A percentile compares a stretch with the other conserved stretches of the same genome.
phyloP scores from a whole-genome alignment of 495 filamentous ascomycete species.

The Trichoderma virens region DNA sequence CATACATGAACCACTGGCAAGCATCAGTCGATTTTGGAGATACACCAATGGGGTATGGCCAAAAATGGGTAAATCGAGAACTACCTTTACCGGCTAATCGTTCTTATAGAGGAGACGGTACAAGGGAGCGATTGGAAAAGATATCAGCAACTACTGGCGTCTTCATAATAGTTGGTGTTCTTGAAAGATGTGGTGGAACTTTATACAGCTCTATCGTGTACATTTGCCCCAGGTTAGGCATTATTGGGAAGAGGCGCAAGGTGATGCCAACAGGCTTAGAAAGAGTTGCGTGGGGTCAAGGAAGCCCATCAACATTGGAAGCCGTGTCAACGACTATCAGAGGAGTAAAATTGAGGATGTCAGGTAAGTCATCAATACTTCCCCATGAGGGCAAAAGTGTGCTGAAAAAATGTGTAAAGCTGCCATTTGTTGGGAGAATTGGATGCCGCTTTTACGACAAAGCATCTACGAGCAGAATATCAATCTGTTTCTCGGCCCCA shows the following conservation, averaged over 20 bases:
- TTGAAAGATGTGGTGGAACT: not conserved
- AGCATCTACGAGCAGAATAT: slow-evolving; percentile 67
- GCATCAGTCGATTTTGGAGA: slow-evolving; percentile 66
- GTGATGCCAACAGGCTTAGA: slow-evolving; percentile 35
- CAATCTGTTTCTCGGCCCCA: slow-evolving; percentile 70
- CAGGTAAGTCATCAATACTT: not conserved
- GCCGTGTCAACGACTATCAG: slow-evolving; percentile 58
- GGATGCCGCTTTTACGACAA: slow-evolving; percentile 59
- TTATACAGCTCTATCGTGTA: not conserved
- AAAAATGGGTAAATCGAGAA: slow-evolving; percentile 53
- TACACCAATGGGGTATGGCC: slow-evolving; percentile 55
- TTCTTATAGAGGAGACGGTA: not conserved
- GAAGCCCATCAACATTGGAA: slow-evolving; percentile 55
- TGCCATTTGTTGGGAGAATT: slow-evolving; percentile 82
- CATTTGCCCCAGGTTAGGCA: not conserved
- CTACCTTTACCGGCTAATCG: slow-evolving; percentile 37
- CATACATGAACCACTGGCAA: slow-evolving; percentile 54
- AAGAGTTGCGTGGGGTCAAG: slow-evolving; percentile 68
- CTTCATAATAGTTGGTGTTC: not conserved
- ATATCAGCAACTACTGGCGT: not conserved
- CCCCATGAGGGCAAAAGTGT: not conserved
- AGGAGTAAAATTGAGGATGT: not conserved
- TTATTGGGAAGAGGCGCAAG: not conserved
- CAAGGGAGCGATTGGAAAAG: not conserved
- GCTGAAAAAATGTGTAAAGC: slow-evolving; percentile 47